Evolutionary conservation across 805 yeast genomes (phyloP), one percentile per base, ranked within the genome.

Genomic region (Kodamaea lidongshanica): DNA sequence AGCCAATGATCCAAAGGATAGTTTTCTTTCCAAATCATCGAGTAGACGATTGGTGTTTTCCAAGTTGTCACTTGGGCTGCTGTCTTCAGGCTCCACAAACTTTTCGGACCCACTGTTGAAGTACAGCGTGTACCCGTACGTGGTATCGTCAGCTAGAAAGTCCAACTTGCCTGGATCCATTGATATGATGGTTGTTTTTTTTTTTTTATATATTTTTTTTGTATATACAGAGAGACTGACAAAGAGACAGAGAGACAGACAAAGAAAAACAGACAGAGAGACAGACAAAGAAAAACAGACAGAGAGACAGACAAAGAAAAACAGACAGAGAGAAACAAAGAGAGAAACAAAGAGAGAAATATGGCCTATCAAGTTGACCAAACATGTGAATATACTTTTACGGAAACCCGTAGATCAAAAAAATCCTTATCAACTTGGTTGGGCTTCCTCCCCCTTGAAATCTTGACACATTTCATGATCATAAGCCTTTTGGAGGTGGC

Each of bases 21-120:
- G 48, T 37, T 58, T 56, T n/a, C 63, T 46, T 39, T 59, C 65
- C 28, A 58, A 40, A 30, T 56, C 60, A 16, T 45, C 41, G 21
- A 56, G 46, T 10, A 46, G 41, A 31, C 44, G 36, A 39, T 56
- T 56, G 20, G 62, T 52, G 31, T 19, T 11, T 11, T 5, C 17
- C 11, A 31, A 20, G 7, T 27, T 21, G 22, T n/a, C n/a, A n/a
- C n/a, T n/a, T n/a, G 16, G 12, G 21, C 23, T 23, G 17, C 24
- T 19, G 12, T 18, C 22, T 10, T 27, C 30, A 12, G 21, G 24
- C 10, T 19, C 24, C n/a, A 12, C 23, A n/a, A n/a, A n/a, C n/a
- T n/a, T n/a, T n/a, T n/a, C n/a, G n/a, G n/a, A n/a, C n/a, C n/a
- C 18, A 4, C 10, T 11, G 21, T 31, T 31, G 26, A 31, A 31